Percentiles rank a stretch among this genome's conserved stretches.
phyloP scores from a whole-genome alignment of 257 asterid species.

The Vinca minor region DNA sequence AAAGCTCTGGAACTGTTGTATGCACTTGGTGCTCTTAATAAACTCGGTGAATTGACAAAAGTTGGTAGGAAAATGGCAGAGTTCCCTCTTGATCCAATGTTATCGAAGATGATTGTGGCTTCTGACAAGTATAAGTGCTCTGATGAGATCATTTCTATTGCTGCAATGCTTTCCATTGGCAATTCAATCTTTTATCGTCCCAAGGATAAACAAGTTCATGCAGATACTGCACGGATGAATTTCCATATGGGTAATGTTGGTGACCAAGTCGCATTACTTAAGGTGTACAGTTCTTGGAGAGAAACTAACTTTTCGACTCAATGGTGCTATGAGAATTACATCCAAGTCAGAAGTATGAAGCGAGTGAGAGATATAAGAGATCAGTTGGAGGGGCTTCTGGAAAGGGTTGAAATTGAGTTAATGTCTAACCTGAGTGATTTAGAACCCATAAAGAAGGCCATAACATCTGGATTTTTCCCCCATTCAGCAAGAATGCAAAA shows the following conservation, averaged over 20 bases:
- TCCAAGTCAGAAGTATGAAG: conserved; percentile 93
- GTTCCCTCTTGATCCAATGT: conserved; percentile 93
- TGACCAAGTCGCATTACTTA: conserved; percentile 79
- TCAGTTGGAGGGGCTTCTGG: conserved; percentile 81
- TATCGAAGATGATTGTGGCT: conserved; percentile 88
- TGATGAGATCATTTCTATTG: conserved; percentile 82
- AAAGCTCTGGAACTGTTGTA: conserved; percentile 85
- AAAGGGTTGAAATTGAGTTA: conserved; percentile 79
- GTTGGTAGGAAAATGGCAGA: conserved; percentile 95
- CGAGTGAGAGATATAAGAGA: conserved; percentile 92
- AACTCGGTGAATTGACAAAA: conserved; percentile 74
- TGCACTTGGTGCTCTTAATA: conserved; percentile 87
- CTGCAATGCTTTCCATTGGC: conserved; percentile 90
- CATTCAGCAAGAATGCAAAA: conserved; percentile 79
- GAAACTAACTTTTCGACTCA: conserved; percentile 84
- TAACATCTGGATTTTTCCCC: conserved; percentile 76
- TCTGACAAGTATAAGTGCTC: conserved; percentile 77
- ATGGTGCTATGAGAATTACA: conserved; percentile 92
- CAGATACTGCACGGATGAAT: conserved; percentile 88
- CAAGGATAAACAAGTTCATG: conserved; percentile 86
- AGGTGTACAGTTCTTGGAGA: conserved; percentile 89
- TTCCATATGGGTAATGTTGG: conserved; percentile 91
- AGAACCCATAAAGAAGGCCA: conserved; percentile 68
- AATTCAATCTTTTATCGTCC: conserved; percentile 92
- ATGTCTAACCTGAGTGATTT: conserved; percentile 48